phyloP scores from a whole-genome alignment of 768 basidiomycete species.

The Tephrocybe sp. region DNA sequence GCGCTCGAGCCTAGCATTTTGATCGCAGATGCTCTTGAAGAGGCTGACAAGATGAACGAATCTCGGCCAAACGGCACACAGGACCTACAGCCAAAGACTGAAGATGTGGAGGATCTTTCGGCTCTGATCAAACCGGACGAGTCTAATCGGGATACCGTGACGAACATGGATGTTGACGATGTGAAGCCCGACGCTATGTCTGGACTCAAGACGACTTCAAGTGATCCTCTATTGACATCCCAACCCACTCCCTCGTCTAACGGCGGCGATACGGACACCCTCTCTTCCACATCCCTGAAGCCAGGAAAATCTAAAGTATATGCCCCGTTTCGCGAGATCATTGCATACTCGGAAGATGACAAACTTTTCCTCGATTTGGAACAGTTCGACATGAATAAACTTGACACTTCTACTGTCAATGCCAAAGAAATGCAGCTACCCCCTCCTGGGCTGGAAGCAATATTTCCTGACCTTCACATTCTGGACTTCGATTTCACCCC shows the following conservation, averaged over 20 bases:
- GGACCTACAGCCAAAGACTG: slow-evolving; percentile 34
- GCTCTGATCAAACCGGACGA: slow-evolving; percentile 29
- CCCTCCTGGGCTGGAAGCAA: slow-evolving; percentile 54
- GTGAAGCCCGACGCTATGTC: slow-evolving; percentile 28
- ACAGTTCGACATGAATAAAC: slow-evolving; percentile 29
- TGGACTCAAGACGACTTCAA: slow-evolving; percentile 57
- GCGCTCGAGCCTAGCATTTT: slow-evolving; percentile 52
- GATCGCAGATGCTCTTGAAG: slow-evolving; percentile 58
- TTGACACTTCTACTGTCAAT: slow-evolving; percentile 21
- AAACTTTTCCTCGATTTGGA: slow-evolving; percentile 51
- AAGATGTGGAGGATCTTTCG: slow-evolving; percentile 59
- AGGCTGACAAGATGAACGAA: slow-evolving; percentile 24
- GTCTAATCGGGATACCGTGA: slow-evolving; percentile 6
- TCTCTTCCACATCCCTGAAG: slow-evolving; percentile 32
- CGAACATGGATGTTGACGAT: slow-evolving; percentile 27
- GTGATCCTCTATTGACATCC: slow-evolving; percentile 52
- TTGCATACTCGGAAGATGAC: slow-evolving; percentile 61
- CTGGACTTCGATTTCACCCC: slow-evolving; percentile 50
- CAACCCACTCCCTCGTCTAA: slow-evolving; percentile 41
- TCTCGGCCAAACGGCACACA: slow-evolving; percentile 26
- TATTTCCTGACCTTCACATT: slow-evolving; percentile 85
- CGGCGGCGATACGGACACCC: slow-evolving; percentile 34
- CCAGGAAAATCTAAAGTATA: slow-evolving; percentile 46
- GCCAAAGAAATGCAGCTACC: slow-evolving; percentile 26
- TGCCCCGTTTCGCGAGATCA: slow-evolving; percentile 57